These are phyloP conservation scores for Penicillium diatomitis DNA, from an alignment of 495 filamentous ascomycete species.

Conservation along the genomic window DNA sequence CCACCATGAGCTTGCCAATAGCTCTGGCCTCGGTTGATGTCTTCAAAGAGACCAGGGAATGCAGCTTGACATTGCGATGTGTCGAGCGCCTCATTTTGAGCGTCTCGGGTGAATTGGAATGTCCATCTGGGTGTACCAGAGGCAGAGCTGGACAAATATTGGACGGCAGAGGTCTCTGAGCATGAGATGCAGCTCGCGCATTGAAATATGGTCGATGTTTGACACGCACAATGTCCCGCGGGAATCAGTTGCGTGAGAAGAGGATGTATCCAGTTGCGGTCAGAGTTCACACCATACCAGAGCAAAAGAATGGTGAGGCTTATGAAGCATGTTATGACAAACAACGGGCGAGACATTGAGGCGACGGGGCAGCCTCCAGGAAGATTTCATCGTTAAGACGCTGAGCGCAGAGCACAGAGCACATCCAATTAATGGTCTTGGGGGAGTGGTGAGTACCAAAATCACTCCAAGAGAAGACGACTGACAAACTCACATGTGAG, in stretches of 20 bases:
- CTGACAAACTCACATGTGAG: no score
- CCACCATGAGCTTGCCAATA: constrained; percentile 22
- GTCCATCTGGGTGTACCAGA: constrained; percentile 19
- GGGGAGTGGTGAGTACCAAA: neutral
- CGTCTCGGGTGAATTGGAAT: constrained; percentile 28
- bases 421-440: neutral
- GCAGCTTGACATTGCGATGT: constrained; percentile 30
- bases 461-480: no score
- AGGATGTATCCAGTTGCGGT: constrained; percentile 29
- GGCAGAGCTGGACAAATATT: constrained; percentile 7
- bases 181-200: constrained; percentile 32
- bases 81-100: constrained; percentile 26
- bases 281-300: constrained; percentile 35
- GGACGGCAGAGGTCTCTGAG: constrained; percentile 9
- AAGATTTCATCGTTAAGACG: constrained; percentile 18
- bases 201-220: constrained; percentile 33
- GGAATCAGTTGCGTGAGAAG: constrained; percentile 32
- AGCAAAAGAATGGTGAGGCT: constrained; percentile 15
- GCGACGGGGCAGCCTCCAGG: constrained; percentile 19
- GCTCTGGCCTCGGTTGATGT: constrained; percentile 26
- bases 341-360: constrained; percentile 15
- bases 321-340: constrained; percentile 12
- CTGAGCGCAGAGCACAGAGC: neutral
- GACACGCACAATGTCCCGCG: constrained; percentile 33
- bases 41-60: constrained; percentile 41